Evolutionary conservation across 1,284 basidiomycete genomes (phyloP).

Genomic region (Rhodotorula sp.): DNA sequence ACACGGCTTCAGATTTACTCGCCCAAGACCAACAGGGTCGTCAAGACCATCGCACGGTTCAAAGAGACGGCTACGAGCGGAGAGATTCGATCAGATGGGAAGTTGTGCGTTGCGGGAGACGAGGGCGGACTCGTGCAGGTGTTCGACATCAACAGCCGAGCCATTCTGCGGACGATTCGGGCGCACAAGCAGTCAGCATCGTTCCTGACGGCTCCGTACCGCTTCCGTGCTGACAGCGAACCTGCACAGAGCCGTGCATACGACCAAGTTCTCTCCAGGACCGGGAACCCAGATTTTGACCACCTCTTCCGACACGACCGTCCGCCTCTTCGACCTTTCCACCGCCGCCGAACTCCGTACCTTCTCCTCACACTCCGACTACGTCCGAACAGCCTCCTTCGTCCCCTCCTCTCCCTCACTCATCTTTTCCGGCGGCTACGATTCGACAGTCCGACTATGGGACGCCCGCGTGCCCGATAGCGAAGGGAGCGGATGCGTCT

Average conservation of each 20-base stretch:
- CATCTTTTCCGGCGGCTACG: slow-evolving; percentile 90
- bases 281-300: slow-evolving; percentile 66
- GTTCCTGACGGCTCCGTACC: not conserved
- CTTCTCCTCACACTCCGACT: slow-evolving; percentile 85
- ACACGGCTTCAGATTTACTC: slow-evolving; percentile 94
- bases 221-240: not conserved
- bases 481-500: slow-evolving; percentile 35
- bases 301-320: slow-evolving; percentile 93
- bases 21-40: slow-evolving; percentile 88
- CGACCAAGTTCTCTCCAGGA: slow-evolving; percentile 79
- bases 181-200: slow-evolving; percentile 74
- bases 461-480: slow-evolving; percentile 62
- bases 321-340: slow-evolving; percentile 91
- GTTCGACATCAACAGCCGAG: slow-evolving; percentile 92
- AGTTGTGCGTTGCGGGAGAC: slow-evolving; percentile 90
- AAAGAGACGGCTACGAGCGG: slow-evolving; percentile 91
- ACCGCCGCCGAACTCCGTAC: slow-evolving; percentile 77
- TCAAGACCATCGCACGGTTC: slow-evolving; percentile 94
- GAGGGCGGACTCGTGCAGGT: slow-evolving; percentile 92
- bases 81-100: slow-evolving; percentile 85
- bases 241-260: slow-evolving; percentile 70
- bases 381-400: slow-evolving; percentile 88
- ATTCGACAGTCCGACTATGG: slow-evolving; percentile 84
- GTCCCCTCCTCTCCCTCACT: slow-evolving; percentile 78
- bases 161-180: slow-evolving; percentile 86